Conservation (phyloP, 495 filamentous ascomycete genomes). For the Pseudomonodictys pantanalensis region DNA sequence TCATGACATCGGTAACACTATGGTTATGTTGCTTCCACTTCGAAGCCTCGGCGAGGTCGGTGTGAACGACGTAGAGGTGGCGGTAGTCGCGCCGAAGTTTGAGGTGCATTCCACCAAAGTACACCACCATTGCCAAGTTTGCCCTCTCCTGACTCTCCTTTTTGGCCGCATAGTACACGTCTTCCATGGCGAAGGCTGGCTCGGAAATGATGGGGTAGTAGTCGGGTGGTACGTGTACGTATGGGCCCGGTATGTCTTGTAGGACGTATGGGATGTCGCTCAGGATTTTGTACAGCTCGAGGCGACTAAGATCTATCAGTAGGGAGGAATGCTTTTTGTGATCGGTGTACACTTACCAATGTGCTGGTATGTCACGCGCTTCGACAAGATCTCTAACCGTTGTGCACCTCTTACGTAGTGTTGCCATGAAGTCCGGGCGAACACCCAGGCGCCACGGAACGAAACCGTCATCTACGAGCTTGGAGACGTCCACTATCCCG, state of each 20-base stretch:
- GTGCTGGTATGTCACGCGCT: not conserved
- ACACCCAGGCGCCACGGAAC: slow-evolving; percentile 17
- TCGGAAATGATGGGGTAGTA: slow-evolving; percentile 24
- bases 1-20: slow-evolving; percentile 23
- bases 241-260: not conserved
- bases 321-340: not conserved
- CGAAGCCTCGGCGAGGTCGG: not conserved
- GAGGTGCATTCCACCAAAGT: slow-evolving; percentile 3
- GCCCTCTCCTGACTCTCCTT: not conserved
- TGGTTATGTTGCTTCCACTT: not conserved
- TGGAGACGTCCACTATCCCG: slow-evolving; percentile 3
- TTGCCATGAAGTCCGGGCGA: slow-evolving; percentile 13
- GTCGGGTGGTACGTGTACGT: not conserved
- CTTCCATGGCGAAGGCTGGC: not conserved
- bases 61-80: slow-evolving; percentile 24
- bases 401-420: not conserved
- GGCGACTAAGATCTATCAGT: not conserved
- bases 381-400: not conserved
- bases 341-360: slow-evolving; percentile 5
- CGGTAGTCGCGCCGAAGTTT: slow-evolving; percentile 9
- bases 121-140: slow-evolving; percentile 10
- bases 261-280: not conserved
- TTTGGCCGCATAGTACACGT: slow-evolving; percentile 6
- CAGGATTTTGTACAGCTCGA: slow-evolving; percentile 7
- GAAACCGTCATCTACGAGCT: slow-evolving; percentile 9